Evolutionary conservation across 306 rosid genomes (phyloP), one percentile per base, ranked within the genome.

Genomic region (Pterocarpus macrocarpus): DNA sequence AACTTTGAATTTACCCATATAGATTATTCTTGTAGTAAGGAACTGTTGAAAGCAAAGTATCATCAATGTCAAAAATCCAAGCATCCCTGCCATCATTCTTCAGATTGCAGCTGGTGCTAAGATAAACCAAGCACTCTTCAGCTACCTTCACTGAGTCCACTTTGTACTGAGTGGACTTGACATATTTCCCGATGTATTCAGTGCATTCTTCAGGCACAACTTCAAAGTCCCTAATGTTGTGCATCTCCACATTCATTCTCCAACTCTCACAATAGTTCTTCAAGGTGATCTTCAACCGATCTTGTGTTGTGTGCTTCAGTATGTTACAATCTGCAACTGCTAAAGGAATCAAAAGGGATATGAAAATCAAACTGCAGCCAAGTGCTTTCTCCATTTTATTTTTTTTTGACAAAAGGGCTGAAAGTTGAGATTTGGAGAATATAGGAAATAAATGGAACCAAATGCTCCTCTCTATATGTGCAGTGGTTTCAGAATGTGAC

Each of bases 191-290:
- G 65, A 81, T 81, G 70, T 73, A 81, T 0, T 73, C 79, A 41
- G 52, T 63, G 49, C 83, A 80, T 73, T 81, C 75, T 81, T 64
- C 75, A 16, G 84, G 84, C 43, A 81, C 84, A 73, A 73, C 80
- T 43, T 81, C 52, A 11, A 81, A 81, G 39, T 66, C 75, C 64
- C 75, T 73, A 39, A 81, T 73, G 70, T 81, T 81, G 43, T 81
- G 75, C 50, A 73, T 13, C 75, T 73, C 84, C 41, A 81, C 84
- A 64, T 91, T 91, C 82, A 91, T 84, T 64, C 91, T 82, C 90
- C 91, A 89, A 80, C 89, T 76, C 38, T 86, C 86, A 53, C 93
- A 91, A 41, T 91, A 91, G 74, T 87, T 91, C 78, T 80, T 91
- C 65, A 91, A 70, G 71, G 84, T 85, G 39, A 87, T 82, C 65